Base-by-base conservation (phyloP, 2,329 filamentous ascomycete genomes). In the Seiridium cupressi region DNA sequence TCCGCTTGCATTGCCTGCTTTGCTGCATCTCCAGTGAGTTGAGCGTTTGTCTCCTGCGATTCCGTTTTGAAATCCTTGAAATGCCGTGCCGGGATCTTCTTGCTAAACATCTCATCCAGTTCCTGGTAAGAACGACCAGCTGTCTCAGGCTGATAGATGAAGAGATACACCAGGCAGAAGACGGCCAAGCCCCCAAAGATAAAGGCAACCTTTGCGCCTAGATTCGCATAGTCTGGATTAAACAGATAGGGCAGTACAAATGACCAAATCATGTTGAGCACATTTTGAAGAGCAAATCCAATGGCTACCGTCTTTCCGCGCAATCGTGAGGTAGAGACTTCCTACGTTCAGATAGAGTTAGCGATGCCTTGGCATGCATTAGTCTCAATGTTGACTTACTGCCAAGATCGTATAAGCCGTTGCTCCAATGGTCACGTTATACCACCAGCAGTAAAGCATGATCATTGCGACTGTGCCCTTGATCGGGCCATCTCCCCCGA, bases 151-250 rank as follows among this genome's bases (percentile, higher is more conserved):
- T 76, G 68, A 44, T 62, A 70, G n/a, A 70, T 67, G 64, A 66
- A 65, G 10, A 76, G 40, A 55, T 67, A 74, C 11, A 71, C 60
- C 4, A 66, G 64, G 32, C 60, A 69, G 26, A 72, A 32, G 2
- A 72, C 60, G 35, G 66, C 63, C 3, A 73, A 60, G 0, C 67
- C 75, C 0, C 70, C 72, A 60, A 77, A 80, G 4, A 79, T 66
- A 49, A 79, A 79, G 0, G 70, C 70, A 1, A 75, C 75, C 64
- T 78, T 79, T 1, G 72, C 75, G 6, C 74, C 73, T 0, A 80
- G 68, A 11, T 77, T 73, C 0, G 65, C 69, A n/a, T 70, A 66
- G 36, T 74, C 72, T 0, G 63, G 61, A 32, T 70, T 71, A 35
- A 68, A 74, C 0, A 73, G 62, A 51, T 70, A 65, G 0, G 72